phyloP scores from a whole-genome alignment of 2,329 filamentous ascomycete genomes.

The Sarocladium oryzae region DNA sequence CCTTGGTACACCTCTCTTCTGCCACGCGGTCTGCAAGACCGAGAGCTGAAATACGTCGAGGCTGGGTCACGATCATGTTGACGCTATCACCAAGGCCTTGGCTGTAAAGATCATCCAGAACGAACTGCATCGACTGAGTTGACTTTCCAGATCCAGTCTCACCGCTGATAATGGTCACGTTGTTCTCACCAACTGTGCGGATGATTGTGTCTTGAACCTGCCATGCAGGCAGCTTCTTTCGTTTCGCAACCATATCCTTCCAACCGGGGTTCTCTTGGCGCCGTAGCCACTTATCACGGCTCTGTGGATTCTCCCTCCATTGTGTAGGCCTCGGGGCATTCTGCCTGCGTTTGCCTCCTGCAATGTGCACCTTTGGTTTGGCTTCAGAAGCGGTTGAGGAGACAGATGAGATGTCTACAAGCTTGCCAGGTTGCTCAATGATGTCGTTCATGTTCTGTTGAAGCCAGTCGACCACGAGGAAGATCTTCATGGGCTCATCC shows the following conservation, averaged over 20 bases:
- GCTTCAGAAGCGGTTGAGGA: constrained; percentile 59
- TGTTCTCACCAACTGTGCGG: constrained; percentile 63
- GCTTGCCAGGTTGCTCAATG: constrained; percentile 73
- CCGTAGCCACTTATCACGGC: constrained; percentile 61
- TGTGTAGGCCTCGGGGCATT: constrained; percentile 53
- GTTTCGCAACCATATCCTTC: constrained; percentile 66
- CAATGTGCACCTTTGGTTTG: constrained; percentile 22
- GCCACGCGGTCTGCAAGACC: constrained; percentile 91
- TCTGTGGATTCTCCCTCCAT: constrained; percentile 55
- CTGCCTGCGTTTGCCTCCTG: constrained; percentile 25
- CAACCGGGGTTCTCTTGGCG: constrained; percentile 60
- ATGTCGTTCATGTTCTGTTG: constrained; percentile 79
- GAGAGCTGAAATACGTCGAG: constrained; percentile 86
- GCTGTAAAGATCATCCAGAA: constrained; percentile 83
- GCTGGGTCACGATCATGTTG: constrained; percentile 94
- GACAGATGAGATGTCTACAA: constrained; percentile 78
- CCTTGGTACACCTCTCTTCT: constrained; percentile 74
- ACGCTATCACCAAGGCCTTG: constrained; percentile 66
- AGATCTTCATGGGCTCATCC: constrained; percentile 84
- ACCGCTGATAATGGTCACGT: constrained; percentile 94
- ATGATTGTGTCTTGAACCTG: constrained; percentile 71
- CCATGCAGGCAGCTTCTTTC: constrained; percentile 82
- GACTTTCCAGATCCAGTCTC: constrained; percentile 97
- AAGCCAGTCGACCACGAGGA: constrained; percentile 84
- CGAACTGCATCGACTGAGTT: constrained; percentile 93